Conservation (phyloP, 352 stramenopile genomes). For the Phytophthora pinifolia region DNA sequence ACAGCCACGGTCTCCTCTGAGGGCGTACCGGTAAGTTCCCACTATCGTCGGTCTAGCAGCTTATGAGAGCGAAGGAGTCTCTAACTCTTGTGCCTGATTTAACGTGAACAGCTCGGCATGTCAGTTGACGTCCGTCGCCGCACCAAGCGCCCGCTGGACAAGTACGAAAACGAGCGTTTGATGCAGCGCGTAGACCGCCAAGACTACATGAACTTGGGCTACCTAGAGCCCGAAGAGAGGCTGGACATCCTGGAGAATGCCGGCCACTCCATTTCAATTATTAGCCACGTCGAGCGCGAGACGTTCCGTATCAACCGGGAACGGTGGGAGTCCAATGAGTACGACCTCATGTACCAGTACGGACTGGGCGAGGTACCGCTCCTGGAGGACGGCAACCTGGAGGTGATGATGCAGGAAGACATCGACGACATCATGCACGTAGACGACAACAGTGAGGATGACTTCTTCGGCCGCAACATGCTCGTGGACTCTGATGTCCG, state of each 20-base stretch:
- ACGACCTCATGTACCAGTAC: slow-evolving; percentile 83
- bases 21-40: slow-evolving; percentile 58
- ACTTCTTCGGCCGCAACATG: slow-evolving; percentile 55
- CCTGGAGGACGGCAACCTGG: slow-evolving; percentile 57
- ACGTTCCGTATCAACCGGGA: slow-evolving; percentile 76
- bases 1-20: slow-evolving; percentile 79
- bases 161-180: slow-evolving; percentile 61
- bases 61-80: not conserved
- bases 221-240: slow-evolving; percentile 76
- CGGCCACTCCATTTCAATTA: slow-evolving; percentile 59
- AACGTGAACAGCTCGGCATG: slow-evolving; percentile 53
- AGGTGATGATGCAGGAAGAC: slow-evolving; percentile 49
- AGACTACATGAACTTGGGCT: slow-evolving; percentile 83
- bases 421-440: slow-evolving; percentile 50
- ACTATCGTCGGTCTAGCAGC: not conserved
- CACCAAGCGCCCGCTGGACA: slow-evolving; percentile 62
- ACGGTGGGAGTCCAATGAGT: slow-evolving; percentile 86
- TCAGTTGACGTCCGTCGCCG: slow-evolving; percentile 67
- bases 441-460: slow-evolving; percentile 52
- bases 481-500: slow-evolving; percentile 53
- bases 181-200: slow-evolving; percentile 57
- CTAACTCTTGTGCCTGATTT: slow-evolving; percentile 7
- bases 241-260: slow-evolving; percentile 74
- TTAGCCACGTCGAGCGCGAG: slow-evolving; percentile 69
- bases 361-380: slow-evolving; percentile 63